Base-by-base conservation (phyloP, 116 monocot genomes). In the Dioscorea cayenensis region DNA sequence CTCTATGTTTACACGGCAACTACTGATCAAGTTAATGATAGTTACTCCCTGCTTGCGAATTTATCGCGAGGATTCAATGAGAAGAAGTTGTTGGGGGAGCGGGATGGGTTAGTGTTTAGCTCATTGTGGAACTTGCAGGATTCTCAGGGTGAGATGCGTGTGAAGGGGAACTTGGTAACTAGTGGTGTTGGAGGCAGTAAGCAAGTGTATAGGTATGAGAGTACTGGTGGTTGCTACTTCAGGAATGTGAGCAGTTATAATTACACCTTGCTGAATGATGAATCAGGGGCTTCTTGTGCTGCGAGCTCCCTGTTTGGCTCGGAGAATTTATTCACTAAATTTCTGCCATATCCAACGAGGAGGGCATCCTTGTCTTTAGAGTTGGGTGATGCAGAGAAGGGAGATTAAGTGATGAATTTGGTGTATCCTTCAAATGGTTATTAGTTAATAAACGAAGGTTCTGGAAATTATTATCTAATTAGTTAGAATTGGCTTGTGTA, bases 161-260 rank as follows among this genome's bases (percentile, higher is more conserved):
- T 84, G 18, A 79, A 73, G 29, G 79, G 83, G 62, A 76, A 76
- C 36, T 23, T 84, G 28, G 83, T 84, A 19, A 23, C 50, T 18
- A 73, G 76, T 50, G 83, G 83, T 20, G 35, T 84, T 12, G 83
- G 65, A 36, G 65, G 64, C 13, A 79, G 79, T 23, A 60, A 70
- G 35, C 84, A 84, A 52, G 60, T n/a, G 19, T 79, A 84, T 36
- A 76, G 32, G 11, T 84, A 76, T 29, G 73, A 77, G n/a, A 66
- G 76, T 50, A 79, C 65, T 1, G 76, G 73, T 32, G 84, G 84
- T 14, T 84, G 84, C 51, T 84, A 79, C 52, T 84, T 77, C 37
- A 79, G 84, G 76, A 76, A 79, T 37, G 83, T 84, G 38, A 84
- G 79, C 35, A 79, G 79, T 64, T 55, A 64, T 17, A 84, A 84